Evolutionary conservation across 2,329 filamentous ascomycete genomes (phyloP).

Genomic region (Trichoderma brevicompactum): DNA sequence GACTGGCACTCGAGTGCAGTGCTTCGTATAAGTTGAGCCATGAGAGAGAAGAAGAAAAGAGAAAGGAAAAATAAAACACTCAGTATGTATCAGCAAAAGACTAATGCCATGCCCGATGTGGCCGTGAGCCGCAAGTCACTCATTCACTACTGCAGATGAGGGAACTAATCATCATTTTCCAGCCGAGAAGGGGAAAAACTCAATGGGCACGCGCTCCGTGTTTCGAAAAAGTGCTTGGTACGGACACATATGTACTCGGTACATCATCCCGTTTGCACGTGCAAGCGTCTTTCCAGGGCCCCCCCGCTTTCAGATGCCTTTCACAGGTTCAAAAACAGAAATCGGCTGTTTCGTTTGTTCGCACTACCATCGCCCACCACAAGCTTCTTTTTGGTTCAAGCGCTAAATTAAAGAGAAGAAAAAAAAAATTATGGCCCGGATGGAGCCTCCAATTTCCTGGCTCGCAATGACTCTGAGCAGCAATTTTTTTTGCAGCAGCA

Average conservation of each 20-base stretch:
- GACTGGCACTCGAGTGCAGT: no score
- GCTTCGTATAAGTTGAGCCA: not conserved
- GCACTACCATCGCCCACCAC: not conserved
- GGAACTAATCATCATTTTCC: not conserved
- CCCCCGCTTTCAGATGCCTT: conserved; percentile 24
- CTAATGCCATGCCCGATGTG: not conserved
- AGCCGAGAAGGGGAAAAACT: not conserved
- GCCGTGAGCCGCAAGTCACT: not conserved
- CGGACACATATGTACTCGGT: conserved; percentile 10
- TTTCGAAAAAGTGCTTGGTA: conserved; percentile 6
- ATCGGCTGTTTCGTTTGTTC: not conserved
- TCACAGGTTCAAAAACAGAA: not conserved
- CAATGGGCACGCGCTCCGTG: conserved; percentile 13
- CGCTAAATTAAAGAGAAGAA: not conserved
- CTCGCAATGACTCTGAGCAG: not conserved
- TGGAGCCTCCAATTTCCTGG: conserved; percentile 22
- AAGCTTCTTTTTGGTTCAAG: not conserved
- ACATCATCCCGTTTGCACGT: conserved; percentile 20
- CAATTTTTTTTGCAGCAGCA: not conserved
- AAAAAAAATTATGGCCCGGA: not conserved
- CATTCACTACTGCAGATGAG: not conserved
- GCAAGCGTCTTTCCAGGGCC: not conserved
- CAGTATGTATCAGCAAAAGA: no score
- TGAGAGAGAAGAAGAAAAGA: not conserved
- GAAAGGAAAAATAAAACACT: not conserved